Base-by-base conservation (phyloP, 176 grass and related monocot species). In the Eragrostis nindensis region DNA sequence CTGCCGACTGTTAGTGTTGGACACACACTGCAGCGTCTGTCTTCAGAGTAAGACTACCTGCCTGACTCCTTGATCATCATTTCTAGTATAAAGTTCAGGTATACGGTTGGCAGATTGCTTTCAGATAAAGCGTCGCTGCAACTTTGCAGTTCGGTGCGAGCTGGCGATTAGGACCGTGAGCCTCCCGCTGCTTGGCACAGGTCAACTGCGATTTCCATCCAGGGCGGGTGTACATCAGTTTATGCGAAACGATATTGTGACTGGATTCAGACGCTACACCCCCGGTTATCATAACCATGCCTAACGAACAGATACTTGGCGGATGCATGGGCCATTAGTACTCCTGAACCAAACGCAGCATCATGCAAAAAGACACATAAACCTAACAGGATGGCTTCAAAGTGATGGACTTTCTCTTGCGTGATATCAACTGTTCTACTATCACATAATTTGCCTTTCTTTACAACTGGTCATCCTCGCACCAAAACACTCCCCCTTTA, bases 151-250 rank as follows among this genome's bases (percentile, higher is more conserved):
- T 88, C 27, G 47, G 41, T 26, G 62, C 69, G 44, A 75, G 64
- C 81, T 89, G 76, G 70, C 36, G 38, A 60, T 67, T 70, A 6
- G 64, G 80, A 64, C 70, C 36, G 77, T 84, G 76, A 24, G 46
- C 80, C 74, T 73, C 6, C 16, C 38, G 57, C 57, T 13, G 17
- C 30, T 43, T 32, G 45, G 46, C 16, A 38, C 22, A 67, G 18
- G 75, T 74, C 77, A 72, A 66, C 21, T 83, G 68, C 7, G 16
- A 66, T 27, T 30, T 83, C n/a, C n/a, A n/a, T n/a, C 38, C 46
- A 48, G 48, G 32, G 5, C 46, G 44, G 19, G 25, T 71, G 25
- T 13, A 50, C 32, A 41, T 30, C 36, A 5, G 57, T 43, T 53
- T 54, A 41, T 60, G 30, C 10, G 12, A 15, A 44, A 52, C 2